phyloP scores from a whole-genome alignment of 805 yeast species.

The Pichia eremophila region DNA sequence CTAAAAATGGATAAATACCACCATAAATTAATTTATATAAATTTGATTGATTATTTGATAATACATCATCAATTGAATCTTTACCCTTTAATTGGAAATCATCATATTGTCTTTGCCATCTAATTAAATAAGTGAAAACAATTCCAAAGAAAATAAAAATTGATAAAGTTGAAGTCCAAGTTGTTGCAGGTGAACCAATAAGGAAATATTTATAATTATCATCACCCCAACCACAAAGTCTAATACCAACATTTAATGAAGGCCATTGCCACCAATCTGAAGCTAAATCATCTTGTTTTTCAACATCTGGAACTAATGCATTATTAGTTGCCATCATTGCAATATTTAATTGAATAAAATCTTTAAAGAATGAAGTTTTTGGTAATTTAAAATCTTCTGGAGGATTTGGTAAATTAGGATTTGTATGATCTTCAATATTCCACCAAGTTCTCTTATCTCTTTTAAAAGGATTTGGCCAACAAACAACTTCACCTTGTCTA shows the following conservation, averaged over 20 bases:
- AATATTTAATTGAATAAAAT: conserved; percentile 63
- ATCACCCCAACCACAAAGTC: conserved; percentile 67
- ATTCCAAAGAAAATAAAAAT: conserved; percentile 43
- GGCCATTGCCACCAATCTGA: conserved; percentile 89
- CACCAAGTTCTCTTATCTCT: conserved; percentile 86
- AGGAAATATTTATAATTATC: conserved; percentile 53
- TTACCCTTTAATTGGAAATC: conserved; percentile 35
- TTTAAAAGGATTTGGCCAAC: conserved; percentile 54
- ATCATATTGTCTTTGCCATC: conserved; percentile 76
- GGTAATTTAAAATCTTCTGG: conserved; percentile 58
- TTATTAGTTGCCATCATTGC: conserved; percentile 87
- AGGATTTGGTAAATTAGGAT: conserved; percentile 49
- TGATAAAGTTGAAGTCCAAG: conserved; percentile 62
- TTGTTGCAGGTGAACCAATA: conserved; percentile 70
- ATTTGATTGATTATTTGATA: conserved; percentile 4
- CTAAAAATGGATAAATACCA: conserved; percentile 77
- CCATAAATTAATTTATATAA: conserved; percentile 38
- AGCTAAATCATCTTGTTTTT: conserved; percentile 62
- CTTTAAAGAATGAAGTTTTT: conserved; percentile 66
- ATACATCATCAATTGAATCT: conserved; percentile 10
- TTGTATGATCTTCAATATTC: conserved; percentile 68
- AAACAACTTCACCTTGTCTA: conserved; percentile 81
- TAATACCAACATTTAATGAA: conserved; percentile 60
- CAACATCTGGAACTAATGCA: conserved; percentile 70
- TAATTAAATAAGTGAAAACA: conserved; percentile 39